phyloP scores from a whole-genome alignment of 352 stramenopile genomes.

The Blastocystis sp. region DNA sequence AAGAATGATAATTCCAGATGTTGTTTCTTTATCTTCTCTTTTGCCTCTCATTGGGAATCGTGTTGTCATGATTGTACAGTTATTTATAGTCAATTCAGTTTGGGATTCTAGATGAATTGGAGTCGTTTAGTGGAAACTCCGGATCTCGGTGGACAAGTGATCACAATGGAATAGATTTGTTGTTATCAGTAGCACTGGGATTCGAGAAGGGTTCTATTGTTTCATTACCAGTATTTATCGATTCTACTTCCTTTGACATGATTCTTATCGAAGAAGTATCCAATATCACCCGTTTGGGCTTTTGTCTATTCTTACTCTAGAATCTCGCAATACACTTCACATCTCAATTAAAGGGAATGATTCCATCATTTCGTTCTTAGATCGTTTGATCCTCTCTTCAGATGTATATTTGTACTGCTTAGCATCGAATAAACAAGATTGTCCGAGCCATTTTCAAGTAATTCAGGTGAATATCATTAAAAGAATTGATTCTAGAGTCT shows the following conservation, averaged over 20 bases:
- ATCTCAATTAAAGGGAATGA: background rate
- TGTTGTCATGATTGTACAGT: background rate
- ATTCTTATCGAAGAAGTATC: background rate
- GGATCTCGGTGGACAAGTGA: background rate
- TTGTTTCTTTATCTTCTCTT: too few relatives aligned
- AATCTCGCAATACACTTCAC: background rate
- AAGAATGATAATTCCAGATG: too few relatives aligned
- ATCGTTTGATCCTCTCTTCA: background rate
- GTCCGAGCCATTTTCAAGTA: background rate
- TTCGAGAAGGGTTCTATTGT: background rate
- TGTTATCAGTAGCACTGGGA: background rate
- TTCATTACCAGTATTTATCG: background rate
- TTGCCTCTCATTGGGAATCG: background rate
- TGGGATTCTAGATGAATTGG: background rate
- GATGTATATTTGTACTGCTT: background rate
- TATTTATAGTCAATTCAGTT: background rate
- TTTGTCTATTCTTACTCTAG: background rate
- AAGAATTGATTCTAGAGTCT: background rate
- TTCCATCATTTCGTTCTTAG: background rate
- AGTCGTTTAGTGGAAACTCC: background rate
- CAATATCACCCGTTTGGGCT: background rate
- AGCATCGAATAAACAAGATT: background rate
- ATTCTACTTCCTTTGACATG: background rate
- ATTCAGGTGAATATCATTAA: background rate
- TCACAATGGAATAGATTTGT: background rate